Conservation (phyloP, 1,284 basidiomycete genomes). For the Trichosporon sp. region DNA sequence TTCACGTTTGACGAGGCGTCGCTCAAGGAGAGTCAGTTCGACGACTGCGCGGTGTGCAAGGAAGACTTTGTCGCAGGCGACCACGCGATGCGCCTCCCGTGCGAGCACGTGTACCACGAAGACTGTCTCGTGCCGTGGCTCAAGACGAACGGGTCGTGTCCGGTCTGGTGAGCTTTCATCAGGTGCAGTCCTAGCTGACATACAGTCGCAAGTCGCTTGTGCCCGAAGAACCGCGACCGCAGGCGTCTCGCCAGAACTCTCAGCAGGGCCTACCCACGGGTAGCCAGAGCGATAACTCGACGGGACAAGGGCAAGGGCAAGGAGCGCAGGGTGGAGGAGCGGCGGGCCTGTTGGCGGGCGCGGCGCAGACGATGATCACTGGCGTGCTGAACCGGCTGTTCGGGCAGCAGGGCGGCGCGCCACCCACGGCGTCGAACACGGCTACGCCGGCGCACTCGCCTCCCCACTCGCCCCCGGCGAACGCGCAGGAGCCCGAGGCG, state of each 20-base stretch:
- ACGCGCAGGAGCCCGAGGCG: not conserved
- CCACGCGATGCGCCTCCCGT: slow-evolving; percentile 41
- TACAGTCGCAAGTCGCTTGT: slow-evolving; percentile 24
- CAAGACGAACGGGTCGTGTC: slow-evolving; percentile 47
- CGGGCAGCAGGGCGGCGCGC: slow-evolving; percentile 31
- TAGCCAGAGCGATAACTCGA: too few species aligned
- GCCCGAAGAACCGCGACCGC: not conserved
- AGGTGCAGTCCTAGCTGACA: not conserved
- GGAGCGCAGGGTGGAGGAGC: not conserved
- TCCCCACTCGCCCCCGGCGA: not conserved
- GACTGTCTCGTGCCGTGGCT: slow-evolving; percentile 49
- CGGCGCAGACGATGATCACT: slow-evolving; percentile 24
- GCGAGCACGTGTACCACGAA: slow-evolving; percentile 47
- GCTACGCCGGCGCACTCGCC: not conserved
- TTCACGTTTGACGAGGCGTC: slow-evolving; percentile 37
- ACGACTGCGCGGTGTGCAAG: slow-evolving; percentile 48
- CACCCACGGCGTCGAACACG: not conserved
- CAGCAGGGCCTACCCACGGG: not conserved
- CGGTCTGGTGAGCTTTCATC: slow-evolving; percentile 39
- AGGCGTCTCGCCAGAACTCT: not conserved
- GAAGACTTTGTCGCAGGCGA: slow-evolving; percentile 43
- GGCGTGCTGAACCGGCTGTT: slow-evolving; percentile 37
- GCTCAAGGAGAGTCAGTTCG: slow-evolving; percentile 36
- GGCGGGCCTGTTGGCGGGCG: not conserved
- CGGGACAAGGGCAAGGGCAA: not conserved